phyloP scores from a whole-genome alignment of 768 basidiomycete species.

The Amanita subjunquillea region DNA sequence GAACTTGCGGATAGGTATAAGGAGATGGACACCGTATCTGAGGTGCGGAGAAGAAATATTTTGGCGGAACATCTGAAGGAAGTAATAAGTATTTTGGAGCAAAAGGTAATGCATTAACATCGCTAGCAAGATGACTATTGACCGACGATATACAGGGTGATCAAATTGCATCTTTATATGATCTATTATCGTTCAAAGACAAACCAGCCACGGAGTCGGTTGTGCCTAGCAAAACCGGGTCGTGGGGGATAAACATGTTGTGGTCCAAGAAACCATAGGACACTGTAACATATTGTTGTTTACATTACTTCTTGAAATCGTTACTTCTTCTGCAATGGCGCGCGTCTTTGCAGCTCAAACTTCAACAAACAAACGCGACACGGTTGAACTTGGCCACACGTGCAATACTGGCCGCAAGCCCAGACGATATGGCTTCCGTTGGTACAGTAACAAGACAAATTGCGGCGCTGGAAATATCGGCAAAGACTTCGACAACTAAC shows the following conservation, averaged over 20 bases:
- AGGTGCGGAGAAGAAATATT: constrained; percentile 73
- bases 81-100: constrained; percentile 86
- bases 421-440: constrained; percentile 29
- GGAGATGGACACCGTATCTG: constrained; percentile 74
- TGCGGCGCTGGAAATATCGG: constrained; percentile 49
- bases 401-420: neutral
- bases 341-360: neutral
- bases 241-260: neutral
- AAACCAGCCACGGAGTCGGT: constrained; percentile 27
- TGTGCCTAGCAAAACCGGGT: neutral
- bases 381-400: neutral
- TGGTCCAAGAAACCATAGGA: constrained; percentile 3
- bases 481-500: constrained; percentile 28
- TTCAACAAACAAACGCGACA: constrained; percentile 1
- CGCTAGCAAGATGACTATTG: neutral
- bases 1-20: constrained; percentile 93
- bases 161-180: constrained; percentile 88
- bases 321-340: neutral
- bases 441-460: constrained; percentile 60
- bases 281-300: neutral
- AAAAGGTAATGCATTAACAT: constrained; percentile 49
- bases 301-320: neutral
- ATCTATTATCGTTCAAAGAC: constrained; percentile 69
- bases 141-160: constrained; percentile 50
- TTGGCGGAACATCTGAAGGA: constrained; percentile 83